Percentiles rank a stretch among this genome's conserved stretches.
These are phyloP conservation scores for Halophytophthora polymorphica DNA, from an alignment of 352 stramenopile species.

Conservation along the genomic window DNA sequence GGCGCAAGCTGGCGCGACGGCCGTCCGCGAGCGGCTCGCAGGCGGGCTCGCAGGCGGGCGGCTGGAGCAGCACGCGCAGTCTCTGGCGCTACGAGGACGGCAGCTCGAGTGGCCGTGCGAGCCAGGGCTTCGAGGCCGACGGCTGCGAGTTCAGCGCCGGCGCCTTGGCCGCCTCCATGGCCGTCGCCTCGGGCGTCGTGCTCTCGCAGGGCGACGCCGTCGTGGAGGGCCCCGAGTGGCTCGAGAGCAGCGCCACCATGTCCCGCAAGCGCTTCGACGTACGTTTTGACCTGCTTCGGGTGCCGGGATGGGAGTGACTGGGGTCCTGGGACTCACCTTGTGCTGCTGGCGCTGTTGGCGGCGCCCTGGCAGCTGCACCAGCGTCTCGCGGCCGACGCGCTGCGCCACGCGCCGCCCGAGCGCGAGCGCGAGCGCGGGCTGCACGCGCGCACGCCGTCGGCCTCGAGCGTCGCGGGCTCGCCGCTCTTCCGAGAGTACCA, in stretches of 20 bases:
- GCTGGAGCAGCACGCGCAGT: conserved; percentile 12
- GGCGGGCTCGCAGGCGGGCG: conserved; percentile 7
- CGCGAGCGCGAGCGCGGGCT: not conserved
- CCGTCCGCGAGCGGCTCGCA: not conserved
- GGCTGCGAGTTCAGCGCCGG: conserved; percentile 21
- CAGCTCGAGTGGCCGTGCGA: conserved; percentile 6
- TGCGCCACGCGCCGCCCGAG: conserved; percentile 32
- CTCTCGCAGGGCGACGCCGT: conserved; percentile 40
- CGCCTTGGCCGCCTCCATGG: conserved; percentile 23
- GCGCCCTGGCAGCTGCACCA: conserved; percentile 45
- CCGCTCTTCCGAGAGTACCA: conserved; percentile 29
- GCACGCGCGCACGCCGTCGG: conserved; percentile 4
- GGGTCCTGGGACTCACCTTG: not conserved
- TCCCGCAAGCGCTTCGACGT: conserved; percentile 72
- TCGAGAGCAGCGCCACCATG: conserved; percentile 47
- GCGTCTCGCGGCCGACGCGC: conserved; percentile 40
- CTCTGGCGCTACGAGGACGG: conserved; percentile 29
- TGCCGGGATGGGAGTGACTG: not conserved
- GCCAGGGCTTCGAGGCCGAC: conserved; percentile 19
- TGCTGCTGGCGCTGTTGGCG: not conserved
- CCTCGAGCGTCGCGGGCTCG: conserved; percentile 9
- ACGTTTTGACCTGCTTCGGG: conserved; percentile 2
- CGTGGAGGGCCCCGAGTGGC: conserved; percentile 35
- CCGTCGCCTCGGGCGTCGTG: conserved; percentile 37
- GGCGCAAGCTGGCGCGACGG: conserved; percentile 11